Conservation (phyloP, 495 filamentous ascomycete species). For the Collariella sp. region DNA sequence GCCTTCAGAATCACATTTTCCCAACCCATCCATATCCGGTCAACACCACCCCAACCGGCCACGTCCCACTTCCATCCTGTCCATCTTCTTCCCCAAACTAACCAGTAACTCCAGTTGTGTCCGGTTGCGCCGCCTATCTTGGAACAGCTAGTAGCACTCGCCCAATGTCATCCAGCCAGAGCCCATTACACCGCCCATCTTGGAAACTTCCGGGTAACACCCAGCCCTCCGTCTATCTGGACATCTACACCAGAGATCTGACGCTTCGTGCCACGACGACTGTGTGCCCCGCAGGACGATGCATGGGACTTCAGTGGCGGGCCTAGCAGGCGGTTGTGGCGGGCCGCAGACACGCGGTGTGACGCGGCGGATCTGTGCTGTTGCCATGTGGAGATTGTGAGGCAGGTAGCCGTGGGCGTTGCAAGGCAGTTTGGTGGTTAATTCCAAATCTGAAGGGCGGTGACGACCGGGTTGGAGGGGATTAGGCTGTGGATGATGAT, state of each 20-base stretch:
- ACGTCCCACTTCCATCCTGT: neutral
- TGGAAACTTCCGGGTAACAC: neutral
- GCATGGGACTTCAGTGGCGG: conserved; percentile 23
- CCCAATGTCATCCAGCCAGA: neutral
- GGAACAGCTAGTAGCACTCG: too few relatives aligned
- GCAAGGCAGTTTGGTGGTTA: neutral
- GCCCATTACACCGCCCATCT: neutral
- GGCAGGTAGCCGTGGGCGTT: neutral
- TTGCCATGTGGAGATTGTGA: neutral
- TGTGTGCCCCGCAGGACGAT: neutral
- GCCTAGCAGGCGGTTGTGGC: too few relatives aligned
- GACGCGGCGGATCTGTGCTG: conserved; percentile 32
- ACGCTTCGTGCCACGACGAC: too few relatives aligned
- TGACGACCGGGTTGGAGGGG: too few relatives aligned
- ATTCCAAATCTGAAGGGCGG: neutral
- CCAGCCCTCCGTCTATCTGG: neutral
- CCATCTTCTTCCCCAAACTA: neutral
- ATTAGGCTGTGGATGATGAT: too few relatives aligned
- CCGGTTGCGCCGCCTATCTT: neutral
- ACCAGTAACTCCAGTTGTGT: neutral
- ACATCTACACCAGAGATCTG: too few relatives aligned
- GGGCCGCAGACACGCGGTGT: conserved; percentile 25
- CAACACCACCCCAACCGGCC: neutral
- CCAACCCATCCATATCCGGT: neutral
- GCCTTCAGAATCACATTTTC: neutral